Evolutionary conservation across 495 filamentous ascomycete species (phyloP), one percentile per base, ranked within the genome.

Genomic region (Aspergillus ostianus): DNA sequence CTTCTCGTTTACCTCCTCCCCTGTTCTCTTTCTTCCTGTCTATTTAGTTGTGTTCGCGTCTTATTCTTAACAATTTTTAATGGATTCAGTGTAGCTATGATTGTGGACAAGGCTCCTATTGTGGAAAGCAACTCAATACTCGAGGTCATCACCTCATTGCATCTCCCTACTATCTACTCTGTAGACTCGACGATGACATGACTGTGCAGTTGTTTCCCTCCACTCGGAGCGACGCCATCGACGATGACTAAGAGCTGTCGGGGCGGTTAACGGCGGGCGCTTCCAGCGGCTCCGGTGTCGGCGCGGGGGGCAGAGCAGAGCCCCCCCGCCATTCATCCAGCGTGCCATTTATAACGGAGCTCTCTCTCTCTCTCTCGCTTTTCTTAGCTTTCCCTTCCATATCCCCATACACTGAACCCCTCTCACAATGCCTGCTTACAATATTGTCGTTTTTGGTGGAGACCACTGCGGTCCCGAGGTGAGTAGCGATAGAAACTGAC

Each of bases 401-500:
- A 63, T 64, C 57, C 30, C 41, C 47, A 59, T 29, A 59, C 52
- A 44, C 29, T 41, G 21, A 18, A 45, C 23, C n/a, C 32, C 52
- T 27, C 44, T 64, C 64, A 71, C 32, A 54, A 82, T 82, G 80
- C 59, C 79, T 63, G 64, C 80, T 10, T 85, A 70, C 62, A 84
- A 84, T 49, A 74, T 86, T 56, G 83, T 86, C 64, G 89, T 92
- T 49, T 91, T 92, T 70, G 86, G 76, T 66, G 94, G 94, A 70
- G 94, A 98, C 75, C 91, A 97, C 76, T 92, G 90, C 67, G 94
- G 94, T 72, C 94, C 94, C 13, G 94, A 98, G 87, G 94, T 94
- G 72, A 61, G 82, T 29, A 18, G 36, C 10, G 32, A 48, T 20
- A 13, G 48, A 53, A 48, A 12, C 18, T 54, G 53, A 58, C 57